phyloP scores from a whole-genome alignment of 768 basidiomycete genomes.

The Lactifluus pinguis region DNA sequence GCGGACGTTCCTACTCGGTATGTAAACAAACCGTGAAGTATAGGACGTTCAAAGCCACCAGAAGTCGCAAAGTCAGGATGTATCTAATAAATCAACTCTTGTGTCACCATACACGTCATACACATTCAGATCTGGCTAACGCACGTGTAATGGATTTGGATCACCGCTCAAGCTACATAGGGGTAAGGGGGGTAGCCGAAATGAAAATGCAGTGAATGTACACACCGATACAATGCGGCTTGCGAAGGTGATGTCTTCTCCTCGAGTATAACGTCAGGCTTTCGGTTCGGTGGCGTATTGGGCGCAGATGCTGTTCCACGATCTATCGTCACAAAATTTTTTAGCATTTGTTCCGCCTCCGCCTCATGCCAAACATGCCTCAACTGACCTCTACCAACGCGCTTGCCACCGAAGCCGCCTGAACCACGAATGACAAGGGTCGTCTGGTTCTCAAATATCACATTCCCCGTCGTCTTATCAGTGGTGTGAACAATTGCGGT shows the following conservation, averaged over 20 bases:
- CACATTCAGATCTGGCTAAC: constrained; percentile 21
- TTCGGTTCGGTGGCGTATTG: constrained; percentile 73
- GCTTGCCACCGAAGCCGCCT: constrained; percentile 95
- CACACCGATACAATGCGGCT: constrained; percentile 86
- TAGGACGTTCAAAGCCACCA: constrained; percentile 91
- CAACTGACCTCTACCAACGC: constrained; percentile 62
- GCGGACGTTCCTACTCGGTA: neutral
- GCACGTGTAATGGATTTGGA: constrained; percentile 79
- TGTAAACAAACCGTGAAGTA: constrained; percentile 48
- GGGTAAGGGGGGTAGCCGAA: neutral
- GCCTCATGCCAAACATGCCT: neutral
- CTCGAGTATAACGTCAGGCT: constrained; percentile 78
- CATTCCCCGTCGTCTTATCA: constrained; percentile 66
- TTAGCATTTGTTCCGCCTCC: neutral
- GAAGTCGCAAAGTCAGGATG: constrained; percentile 89
- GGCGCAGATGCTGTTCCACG: constrained; percentile 80
- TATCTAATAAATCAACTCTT: constrained; percentile 40
- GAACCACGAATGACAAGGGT: constrained; percentile 89
- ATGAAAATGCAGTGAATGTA: neutral
- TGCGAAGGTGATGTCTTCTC: constrained; percentile 78
- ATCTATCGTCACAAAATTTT: constrained; percentile 38
- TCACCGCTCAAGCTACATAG: constrained; percentile 74
- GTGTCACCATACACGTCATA: neutral
- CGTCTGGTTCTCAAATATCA: constrained; percentile 87
- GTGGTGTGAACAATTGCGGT: constrained; percentile 71